Base-by-base conservation (phyloP, 2,329 filamentous ascomycete genomes). In the Aspergillus texensis region DNA sequence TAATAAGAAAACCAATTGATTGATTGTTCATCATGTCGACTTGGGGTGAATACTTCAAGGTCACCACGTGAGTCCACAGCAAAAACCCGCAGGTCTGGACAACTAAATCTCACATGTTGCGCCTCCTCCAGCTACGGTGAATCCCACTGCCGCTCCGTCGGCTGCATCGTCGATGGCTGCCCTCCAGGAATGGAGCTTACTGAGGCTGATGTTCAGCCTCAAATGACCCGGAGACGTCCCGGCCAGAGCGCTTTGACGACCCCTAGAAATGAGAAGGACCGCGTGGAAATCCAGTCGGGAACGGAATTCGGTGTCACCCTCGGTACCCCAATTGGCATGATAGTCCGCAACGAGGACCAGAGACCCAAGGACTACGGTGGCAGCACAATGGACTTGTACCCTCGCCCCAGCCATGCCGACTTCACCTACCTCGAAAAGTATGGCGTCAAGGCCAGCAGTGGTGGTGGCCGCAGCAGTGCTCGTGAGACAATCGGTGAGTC, bases 351-450 rank as follows among this genome's bases (percentile, higher is more conserved):
- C 79, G 89, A 98, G 83, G 94, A 98, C 78, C 93, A 97, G 77
- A 85, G 94, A 67, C 94, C 94, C 43, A 89, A 92, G 76, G 95
- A 99, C 83, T 98, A 98, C 80, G 91, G 91, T 62, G 87, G 88
- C 80, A 87, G 88, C 76, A 97, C 94, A 34, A 97, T 97, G 88
- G 92, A 98, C 79, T 82, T 89, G 66, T 98, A 91, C 85, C 95
- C 95, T 5, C 87, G 95, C 58, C 95, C 94, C 41, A 93, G 89
- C 76, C 95, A 98, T 80, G 94, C 95, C 64, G 94, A 98, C 81
- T 97, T 91, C 88, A 98, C 95, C 65, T 98, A 98, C 81, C 85
- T 97, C 65, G 92, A 97, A 79, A 98, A 98, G 82, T 99, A 99
- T 78, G 94, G 94, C 62, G 89, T 96, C 71, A 96, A 96, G 83